phyloP scores from a whole-genome alignment of 768 basidiomycete genomes.

The Tephrocybe sp. region DNA sequence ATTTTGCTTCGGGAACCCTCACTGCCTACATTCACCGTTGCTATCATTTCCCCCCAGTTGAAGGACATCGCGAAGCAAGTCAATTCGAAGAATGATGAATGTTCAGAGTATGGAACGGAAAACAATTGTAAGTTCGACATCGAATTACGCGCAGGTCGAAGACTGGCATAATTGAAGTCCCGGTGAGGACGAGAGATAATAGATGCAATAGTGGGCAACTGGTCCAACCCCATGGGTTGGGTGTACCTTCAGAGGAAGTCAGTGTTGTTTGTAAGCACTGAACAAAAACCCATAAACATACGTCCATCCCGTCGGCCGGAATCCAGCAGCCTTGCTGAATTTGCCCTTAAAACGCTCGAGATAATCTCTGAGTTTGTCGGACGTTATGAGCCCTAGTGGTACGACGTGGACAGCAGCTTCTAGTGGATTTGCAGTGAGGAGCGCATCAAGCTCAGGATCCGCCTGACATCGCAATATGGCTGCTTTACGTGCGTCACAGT shows the following conservation, averaged over 20 bases:
- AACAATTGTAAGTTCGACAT: constrained; percentile 68
- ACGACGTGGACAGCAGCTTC: constrained; percentile 84
- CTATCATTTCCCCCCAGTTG: constrained; percentile 85
- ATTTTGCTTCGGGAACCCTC: constrained; percentile 78
- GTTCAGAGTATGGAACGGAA: constrained; percentile 92
- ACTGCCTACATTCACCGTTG: constrained; percentile 88
- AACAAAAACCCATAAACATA: constrained; percentile 39
- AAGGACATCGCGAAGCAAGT: constrained; percentile 93
- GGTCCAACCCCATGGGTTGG: constrained; percentile 60
- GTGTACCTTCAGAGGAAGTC: constrained; percentile 47
- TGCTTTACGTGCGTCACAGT: constrained; percentile 83
- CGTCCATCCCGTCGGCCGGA: constrained; percentile 97
- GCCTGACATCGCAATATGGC: constrained; percentile 80
- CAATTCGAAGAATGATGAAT: constrained; percentile 92
- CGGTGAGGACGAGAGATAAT: constrained; percentile 67
- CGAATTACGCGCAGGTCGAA: constrained; percentile 70
- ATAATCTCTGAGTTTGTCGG: constrained; percentile 77
- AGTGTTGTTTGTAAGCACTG: background rate
- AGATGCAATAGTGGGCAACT: constrained; percentile 58
- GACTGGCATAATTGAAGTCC: constrained; percentile 66
- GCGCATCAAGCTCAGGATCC: constrained; percentile 75
- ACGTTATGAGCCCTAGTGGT: constrained; percentile 70
- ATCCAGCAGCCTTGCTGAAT: constrained; percentile 73
- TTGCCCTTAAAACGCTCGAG: constrained; percentile 67
- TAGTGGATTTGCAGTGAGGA: constrained; percentile 75